Conservation (phyloP, 495 filamentous ascomycete species). For the Hyaloscypha variabilis region DNA sequence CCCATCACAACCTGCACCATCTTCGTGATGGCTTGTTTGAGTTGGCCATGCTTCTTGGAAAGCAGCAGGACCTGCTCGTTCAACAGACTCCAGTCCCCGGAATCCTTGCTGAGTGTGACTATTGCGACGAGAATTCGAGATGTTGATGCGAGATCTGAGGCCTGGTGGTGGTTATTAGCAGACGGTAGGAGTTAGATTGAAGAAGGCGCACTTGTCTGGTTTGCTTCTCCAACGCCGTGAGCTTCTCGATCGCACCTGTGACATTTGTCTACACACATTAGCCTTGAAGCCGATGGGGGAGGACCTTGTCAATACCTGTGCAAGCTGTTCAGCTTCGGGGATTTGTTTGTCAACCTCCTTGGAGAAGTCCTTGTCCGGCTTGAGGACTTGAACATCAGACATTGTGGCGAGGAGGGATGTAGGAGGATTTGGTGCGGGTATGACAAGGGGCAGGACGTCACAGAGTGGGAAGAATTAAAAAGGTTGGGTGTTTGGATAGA, state of each 20-base stretch:
- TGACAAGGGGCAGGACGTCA: slow-evolving; percentile 14
- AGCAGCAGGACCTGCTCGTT: slow-evolving; percentile 95
- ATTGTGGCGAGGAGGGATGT: slow-evolving; percentile 26
- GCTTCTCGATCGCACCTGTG: slow-evolving; percentile 88
- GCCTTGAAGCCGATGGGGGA: slow-evolving; percentile 12
- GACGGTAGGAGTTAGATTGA: slow-evolving; percentile 21
- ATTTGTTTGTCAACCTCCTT: slow-evolving; percentile 92
- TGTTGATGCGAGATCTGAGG: slow-evolving; percentile 92
- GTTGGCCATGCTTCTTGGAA: slow-evolving; percentile 99
- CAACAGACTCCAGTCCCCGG: slow-evolving; percentile 87
- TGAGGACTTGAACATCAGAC: slow-evolving; percentile 40
- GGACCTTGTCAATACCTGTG: slow-evolving; percentile 61
- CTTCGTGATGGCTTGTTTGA: slow-evolving; percentile 97
- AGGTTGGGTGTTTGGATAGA: background rate
- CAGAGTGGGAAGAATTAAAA: background rate
- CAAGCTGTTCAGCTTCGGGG: slow-evolving; percentile 83
- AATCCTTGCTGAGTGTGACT: slow-evolving; percentile 91
- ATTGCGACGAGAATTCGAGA: slow-evolving; percentile 84
- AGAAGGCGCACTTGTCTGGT: slow-evolving; percentile 75
- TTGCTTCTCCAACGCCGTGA: slow-evolving; percentile 89
- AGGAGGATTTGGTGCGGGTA: background rate
- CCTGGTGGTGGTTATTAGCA: slow-evolving; percentile 53
- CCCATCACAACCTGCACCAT: slow-evolving; percentile 97
- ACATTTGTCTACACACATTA: slow-evolving; percentile 65
- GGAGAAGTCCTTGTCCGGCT: slow-evolving; percentile 73